Evolutionary conservation across 1,139 yeast species (phyloP).

Genomic region (Saccharomyces hybrid): DNA sequence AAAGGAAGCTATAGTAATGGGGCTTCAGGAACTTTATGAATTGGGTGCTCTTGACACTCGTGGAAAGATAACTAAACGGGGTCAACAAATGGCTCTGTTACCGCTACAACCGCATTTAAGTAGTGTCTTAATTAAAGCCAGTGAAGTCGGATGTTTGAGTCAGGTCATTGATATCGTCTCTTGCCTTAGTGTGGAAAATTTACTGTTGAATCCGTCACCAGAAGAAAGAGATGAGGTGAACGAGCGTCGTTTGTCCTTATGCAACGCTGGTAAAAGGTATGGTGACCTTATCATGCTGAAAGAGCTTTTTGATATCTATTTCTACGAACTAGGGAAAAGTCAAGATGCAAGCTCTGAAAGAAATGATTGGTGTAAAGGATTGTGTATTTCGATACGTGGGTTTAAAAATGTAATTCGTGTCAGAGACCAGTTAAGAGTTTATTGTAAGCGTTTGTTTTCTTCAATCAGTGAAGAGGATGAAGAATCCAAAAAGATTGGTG

Average conservation of each 20-base stretch:
- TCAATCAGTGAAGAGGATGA: conserved; percentile 23
- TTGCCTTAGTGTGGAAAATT: conserved; percentile 86
- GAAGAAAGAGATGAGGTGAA: conserved; percentile 74
- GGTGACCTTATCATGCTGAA: conserved; percentile 84
- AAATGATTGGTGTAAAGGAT: conserved; percentile 74
- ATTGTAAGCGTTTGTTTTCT: conserved; percentile 40
- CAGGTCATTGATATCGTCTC: conserved; percentile 84
- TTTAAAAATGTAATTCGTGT: conserved; percentile 71
- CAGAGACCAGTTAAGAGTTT: conserved; percentile 64
- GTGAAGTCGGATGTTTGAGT: conserved; percentile 46
- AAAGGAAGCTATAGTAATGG: conserved; percentile 63
- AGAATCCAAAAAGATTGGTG: conserved; percentile 10
- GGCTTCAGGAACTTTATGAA: conserved; percentile 69
- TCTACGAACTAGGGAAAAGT: conserved; percentile 37
- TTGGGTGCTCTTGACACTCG: conserved; percentile 69
- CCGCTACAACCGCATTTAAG: conserved; percentile 90
- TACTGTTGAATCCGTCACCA: conserved; percentile 69
- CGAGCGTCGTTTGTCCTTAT: conserved; percentile 49
- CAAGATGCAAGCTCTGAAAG: conserved; percentile 37
- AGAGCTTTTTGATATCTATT: conserved; percentile 62
- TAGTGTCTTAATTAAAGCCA: conserved; percentile 73
- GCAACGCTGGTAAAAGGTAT: conserved; percentile 58
- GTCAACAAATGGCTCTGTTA: conserved; percentile 75
- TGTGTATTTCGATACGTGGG: conserved; percentile 70
- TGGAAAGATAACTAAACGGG: conserved; percentile 71